Evolutionary conservation across 2,329 filamentous ascomycete genomes (phyloP).

Genomic region (Cordyceps farinosa): DNA sequence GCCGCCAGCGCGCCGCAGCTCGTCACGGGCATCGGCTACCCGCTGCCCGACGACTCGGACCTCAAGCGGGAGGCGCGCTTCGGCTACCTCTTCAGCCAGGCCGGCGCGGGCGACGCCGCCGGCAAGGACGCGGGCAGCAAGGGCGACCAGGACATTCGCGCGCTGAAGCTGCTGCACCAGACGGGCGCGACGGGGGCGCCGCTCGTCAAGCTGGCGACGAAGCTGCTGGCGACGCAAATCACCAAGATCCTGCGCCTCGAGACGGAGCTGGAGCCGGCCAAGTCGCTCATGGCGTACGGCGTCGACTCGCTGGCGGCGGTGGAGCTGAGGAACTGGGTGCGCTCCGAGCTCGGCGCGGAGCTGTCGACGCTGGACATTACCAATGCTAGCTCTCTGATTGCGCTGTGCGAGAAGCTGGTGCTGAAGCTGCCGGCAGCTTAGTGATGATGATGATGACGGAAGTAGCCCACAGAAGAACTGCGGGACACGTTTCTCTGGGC

Average conservation of each 20-base stretch:
- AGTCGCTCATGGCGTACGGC: slow-evolving; percentile 28
- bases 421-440: slow-evolving; percentile 3
- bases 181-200: slow-evolving; percentile 13
- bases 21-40: slow-evolving; percentile 25
- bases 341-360: slow-evolving; percentile 25
- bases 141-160: slow-evolving; percentile 19
- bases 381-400: slow-evolving; percentile 25
- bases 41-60: slow-evolving; percentile 25
- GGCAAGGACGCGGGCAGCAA: slow-evolving; percentile 8
- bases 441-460: not conserved
- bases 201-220: slow-evolving; percentile 21
- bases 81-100: slow-evolving; percentile 18
- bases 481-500: no score
- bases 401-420: slow-evolving; percentile 28
- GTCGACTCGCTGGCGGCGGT: slow-evolving; percentile 31
- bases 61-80: slow-evolving; percentile 27
- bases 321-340: slow-evolving; percentile 29
- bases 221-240: slow-evolving; percentile 25
- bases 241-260: slow-evolving; percentile 25
- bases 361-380: slow-evolving; percentile 29
- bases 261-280: slow-evolving; percentile 25
- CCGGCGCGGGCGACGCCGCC: slow-evolving; percentile 10
- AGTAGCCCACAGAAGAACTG: no score
- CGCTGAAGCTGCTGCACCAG: slow-evolving; percentile 19
- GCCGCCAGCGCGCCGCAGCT: slow-evolving; percentile 25